These are phyloP conservation scores for Phoma sp. DNA, from an alignment of 2,329 filamentous ascomycete genomes.

Conservation along the genomic window DNA sequence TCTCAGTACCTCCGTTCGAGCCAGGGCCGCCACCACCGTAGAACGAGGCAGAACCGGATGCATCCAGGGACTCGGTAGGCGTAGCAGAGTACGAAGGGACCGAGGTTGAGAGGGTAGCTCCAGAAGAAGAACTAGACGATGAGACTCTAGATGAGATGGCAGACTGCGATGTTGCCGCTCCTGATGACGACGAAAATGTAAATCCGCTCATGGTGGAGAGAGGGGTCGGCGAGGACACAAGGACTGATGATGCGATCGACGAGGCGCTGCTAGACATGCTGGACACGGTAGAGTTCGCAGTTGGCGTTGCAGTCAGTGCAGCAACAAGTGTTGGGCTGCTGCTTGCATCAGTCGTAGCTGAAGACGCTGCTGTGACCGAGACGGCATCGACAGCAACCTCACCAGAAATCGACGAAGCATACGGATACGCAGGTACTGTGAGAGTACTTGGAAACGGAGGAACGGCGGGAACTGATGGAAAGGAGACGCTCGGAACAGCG, in stretches of 20 bases:
- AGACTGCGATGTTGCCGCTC: not conserved
- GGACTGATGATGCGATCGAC: conserved; percentile 4
- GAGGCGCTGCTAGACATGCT: conserved; percentile 4
- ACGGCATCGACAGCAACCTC: conserved; percentile 13
- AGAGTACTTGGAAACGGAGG: conserved; percentile 46
- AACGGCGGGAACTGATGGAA: conserved; percentile 41
- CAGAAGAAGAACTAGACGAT: not conserved
- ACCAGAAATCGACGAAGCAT: conserved; percentile 29
- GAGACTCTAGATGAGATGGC: conserved; percentile 7
- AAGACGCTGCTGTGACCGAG: conserved; percentile 12
- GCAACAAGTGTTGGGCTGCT: conserved; percentile 12
- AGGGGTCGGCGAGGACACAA: conserved; percentile 4
- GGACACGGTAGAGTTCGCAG: not conserved
- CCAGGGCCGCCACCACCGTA: conserved; percentile 6
- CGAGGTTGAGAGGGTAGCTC: not conserved
- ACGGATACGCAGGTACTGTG: conserved; percentile 45
- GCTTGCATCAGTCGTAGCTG: conserved; percentile 6
- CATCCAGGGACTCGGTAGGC: conserved; percentile 9
- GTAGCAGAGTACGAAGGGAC: not conserved
- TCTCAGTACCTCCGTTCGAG: conserved; percentile 9
- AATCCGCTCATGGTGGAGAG: conserved; percentile 5
- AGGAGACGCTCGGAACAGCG: conserved; percentile 13
- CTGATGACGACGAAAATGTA: not conserved
- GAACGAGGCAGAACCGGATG: conserved; percentile 9
- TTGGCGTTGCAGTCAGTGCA: conserved; percentile 4